Base-by-base conservation (phyloP, 345 rosid species). In the Camelina hispida region DNA sequence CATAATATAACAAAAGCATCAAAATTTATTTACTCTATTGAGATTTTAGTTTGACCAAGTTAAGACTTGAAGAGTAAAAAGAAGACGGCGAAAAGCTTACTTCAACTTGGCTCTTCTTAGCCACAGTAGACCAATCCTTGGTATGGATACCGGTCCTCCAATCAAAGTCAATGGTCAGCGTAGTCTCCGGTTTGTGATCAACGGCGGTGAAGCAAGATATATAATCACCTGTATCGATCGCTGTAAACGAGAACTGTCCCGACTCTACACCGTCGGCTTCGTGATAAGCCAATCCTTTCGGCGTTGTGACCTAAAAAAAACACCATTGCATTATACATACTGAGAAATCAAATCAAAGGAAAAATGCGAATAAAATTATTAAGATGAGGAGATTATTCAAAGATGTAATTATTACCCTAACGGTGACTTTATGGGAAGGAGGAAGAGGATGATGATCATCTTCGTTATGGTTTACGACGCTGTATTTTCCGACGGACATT, bases 91-190 rank as follows among this genome's bases (percentile, higher is more conserved):
- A n/a, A 5, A 16, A 83, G 37, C 96, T 85, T 81, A 94, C 98
- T 68, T 89, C 93, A 20, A 89, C 83, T 68, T 91, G 85, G 68
- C 88, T 91, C 80, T 88, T 89, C 96, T 94, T 94, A 58, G 97
- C 98, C 47, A 91, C 88, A 58, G 77, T 91, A 1, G 91, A 59
- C 98, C 97, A 94, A 52, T 94, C 96, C 77, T 83, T 94, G 59
- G 93, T 85, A 48, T 88, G 91, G 16, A 94, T 77, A 30, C 98
- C 98, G 9, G 88, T 80, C 75, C 79, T 91, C 98, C 97, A 94
- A 47, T 91, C 97, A 64, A 94, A 89, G 69, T 94, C 97, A 44
- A 94, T 65, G 18, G 80, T 79, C 76, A 88, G 7, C 30, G 75
- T 83, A 4, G 65, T 43, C 67, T 68, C 63, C 11, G 96, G 94